Percentiles rank a stretch among this genome's conserved stretches.
Evolutionary conservation across 164 flowering plant species (phyloP).

Genomic region (Liriodendron chinense): DNA sequence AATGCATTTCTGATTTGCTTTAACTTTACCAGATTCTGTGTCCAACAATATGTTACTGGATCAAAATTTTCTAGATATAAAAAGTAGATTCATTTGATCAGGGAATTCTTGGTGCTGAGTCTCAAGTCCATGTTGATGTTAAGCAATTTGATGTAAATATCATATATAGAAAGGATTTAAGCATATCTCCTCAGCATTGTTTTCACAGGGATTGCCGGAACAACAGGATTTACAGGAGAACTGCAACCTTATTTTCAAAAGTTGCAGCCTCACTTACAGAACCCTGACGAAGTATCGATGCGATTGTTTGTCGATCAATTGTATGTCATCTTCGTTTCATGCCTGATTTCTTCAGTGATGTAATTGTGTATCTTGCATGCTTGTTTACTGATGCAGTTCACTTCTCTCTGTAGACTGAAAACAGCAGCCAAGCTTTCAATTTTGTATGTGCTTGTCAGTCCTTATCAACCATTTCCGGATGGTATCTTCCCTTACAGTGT

Average conservation of each 20-base stretch:
- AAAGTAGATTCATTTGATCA: too few relatives aligned
- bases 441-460: constrained; percentile 20
- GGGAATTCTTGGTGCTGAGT: too few relatives aligned
- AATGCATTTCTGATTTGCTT: too few relatives aligned
- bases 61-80: too few relatives aligned
- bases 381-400: constrained; percentile 3
- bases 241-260: constrained; percentile 10
- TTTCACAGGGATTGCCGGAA: constrained; percentile 25
- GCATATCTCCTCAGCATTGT: constrained; percentile 22
- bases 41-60: too few relatives aligned
- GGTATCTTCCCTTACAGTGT: constrained; percentile 26
- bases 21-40: too few relatives aligned
- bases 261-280: constrained; percentile 9
- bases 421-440: constrained; percentile 23
- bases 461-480: constrained; percentile 24
- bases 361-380: not conserved
- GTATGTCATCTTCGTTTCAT: constrained; percentile 13
- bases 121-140: too few relatives aligned
- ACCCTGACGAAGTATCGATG: constrained; percentile 20
- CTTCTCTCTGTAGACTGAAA: constrained; percentile 23
- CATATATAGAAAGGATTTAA: constrained; percentile 1
- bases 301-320: constrained; percentile 24
- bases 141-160: not conserved
- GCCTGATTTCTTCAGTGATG: not conserved
- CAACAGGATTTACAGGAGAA: constrained; percentile 14